phyloP scores from a whole-genome alignment of 345 rosid species.

The Arabis alpina region DNA sequence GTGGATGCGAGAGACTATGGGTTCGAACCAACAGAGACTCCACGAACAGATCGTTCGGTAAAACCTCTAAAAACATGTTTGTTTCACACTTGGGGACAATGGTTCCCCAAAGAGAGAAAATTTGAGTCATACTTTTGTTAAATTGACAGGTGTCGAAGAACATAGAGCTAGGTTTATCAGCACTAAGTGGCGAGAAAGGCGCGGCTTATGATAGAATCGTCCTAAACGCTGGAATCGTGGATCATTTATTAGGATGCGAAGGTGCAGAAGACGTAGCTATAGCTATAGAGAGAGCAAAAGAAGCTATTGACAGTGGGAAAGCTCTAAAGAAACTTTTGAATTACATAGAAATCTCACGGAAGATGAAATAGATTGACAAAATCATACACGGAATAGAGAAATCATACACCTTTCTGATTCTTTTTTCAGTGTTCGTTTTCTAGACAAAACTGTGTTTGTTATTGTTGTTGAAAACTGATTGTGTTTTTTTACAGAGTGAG shows the following conservation, averaged over 20 bases:
- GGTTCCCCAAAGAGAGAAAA: background rate
- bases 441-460: background rate
- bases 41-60: conserved; percentile 96
- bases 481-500: conserved; percentile 22
- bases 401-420: conserved; percentile 23
- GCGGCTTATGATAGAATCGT: conserved; percentile 90
- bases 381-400: conserved; percentile 31
- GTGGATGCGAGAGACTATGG: conserved; percentile 86
- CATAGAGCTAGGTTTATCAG: conserved; percentile 84
- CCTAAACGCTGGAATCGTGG: conserved; percentile 87
- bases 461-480: conserved; percentile 17
- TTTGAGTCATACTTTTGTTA: background rate
- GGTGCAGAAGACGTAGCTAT: conserved; percentile 69
- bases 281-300: conserved; percentile 88
- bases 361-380: conserved; percentile 40
- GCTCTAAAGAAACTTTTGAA: conserved; percentile 76
- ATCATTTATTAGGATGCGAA: conserved; percentile 84
- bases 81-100: conserved; percentile 1
- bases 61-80: conserved; percentile 21
- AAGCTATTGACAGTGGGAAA: conserved; percentile 88
- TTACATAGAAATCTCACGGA: conserved; percentile 77
- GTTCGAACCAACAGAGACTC: conserved; percentile 85
- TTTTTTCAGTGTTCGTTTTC: background rate
- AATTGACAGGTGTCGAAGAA: conserved; percentile 63
- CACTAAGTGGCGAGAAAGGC: conserved; percentile 79